These are phyloP conservation scores for Euphorbia peplus DNA, from an alignment of 345 rosid species.

Conservation along the genomic window DNA sequence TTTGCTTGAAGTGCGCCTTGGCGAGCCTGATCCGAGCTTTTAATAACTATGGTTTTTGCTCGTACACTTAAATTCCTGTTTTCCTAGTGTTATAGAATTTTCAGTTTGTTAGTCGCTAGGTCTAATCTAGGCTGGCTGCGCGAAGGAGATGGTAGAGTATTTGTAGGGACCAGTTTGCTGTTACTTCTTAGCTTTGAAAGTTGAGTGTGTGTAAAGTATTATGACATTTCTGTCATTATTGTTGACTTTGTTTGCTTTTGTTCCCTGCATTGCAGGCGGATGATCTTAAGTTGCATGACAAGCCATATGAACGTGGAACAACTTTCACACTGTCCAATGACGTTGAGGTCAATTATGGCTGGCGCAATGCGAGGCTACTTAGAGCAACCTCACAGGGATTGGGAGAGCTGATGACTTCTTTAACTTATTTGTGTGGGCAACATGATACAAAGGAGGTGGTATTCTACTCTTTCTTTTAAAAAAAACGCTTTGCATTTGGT, in stretches of 20 bases:
- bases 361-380: conserved; percentile 56
- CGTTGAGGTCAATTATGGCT: conserved; percentile 44
- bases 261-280: conserved; percentile 57
- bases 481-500: not conserved
- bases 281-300: conserved; percentile 59
- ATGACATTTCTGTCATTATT: conserved; percentile 11
- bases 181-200: not conserved
- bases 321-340: conserved; percentile 42
- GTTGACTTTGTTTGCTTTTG: conserved; percentile 31
- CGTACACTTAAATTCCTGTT: not conserved
- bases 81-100: not conserved
- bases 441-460: conserved; percentile 56
- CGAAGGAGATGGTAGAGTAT: not conserved
- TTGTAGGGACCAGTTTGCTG: not conserved
- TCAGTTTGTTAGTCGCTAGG: not conserved
- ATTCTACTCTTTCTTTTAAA: conserved; percentile 1
- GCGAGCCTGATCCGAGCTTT: too few species aligned
- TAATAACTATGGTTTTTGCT: too few species aligned
- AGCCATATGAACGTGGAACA: conserved; percentile 55
- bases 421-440: conserved; percentile 55
- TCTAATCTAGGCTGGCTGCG: too few species aligned
- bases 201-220: conserved; percentile 1
- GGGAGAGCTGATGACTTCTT: conserved; percentile 70
- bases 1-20: too few species aligned
- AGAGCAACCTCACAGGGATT: conserved; percentile 60